Evolutionary conservation across 192 early-diverging fungal species (phyloP), one percentile per base, ranked within the genome.

Genomic region (Geranomyces variabilis): DNA sequence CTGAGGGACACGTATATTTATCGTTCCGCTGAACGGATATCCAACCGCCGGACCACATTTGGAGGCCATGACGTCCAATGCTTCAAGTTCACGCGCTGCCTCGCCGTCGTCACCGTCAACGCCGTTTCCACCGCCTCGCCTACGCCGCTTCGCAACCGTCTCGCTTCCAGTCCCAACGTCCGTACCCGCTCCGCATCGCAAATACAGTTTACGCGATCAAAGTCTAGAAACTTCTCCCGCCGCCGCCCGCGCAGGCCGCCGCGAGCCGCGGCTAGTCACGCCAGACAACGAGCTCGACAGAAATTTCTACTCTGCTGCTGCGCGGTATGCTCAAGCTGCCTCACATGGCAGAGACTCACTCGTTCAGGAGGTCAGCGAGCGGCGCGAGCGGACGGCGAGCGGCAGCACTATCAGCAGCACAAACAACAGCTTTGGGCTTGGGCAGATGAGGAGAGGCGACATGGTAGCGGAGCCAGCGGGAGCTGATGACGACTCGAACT

Each of bases 251-350:
- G 51, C 6, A 3, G 26, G 26, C 4, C 4, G 26, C 36, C 36
- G 36, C 3, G 3, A 3, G 36, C 36, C 36, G 36, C 36, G 36
- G 30, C 22, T 60, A 24, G 26, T 5, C 8, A 60, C 58, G 15
- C 58, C 58, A 17, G 58, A 60, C 31, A 33, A 60, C 31, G 58
- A 60, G 29, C 58, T 60, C 7, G 58, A 60, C 26, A 3, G 58
- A 17, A 60, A 33, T 24, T 60, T 60, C 58, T 60, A 19, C 58
- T 17, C 17, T 3, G 7, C 10, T n/a, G 58, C 58, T 29, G 30
- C 58, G 22, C 24, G 58, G 26, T 60, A 31, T 33, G 58, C 58
- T 3, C 28, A 60, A 10, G 26, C 4, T 41, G 36, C 36, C 10
- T 10, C 36, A 10, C 36, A 41, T 41, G 36, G 36, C 10, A 3